phyloP scores from a whole-genome alignment of 83 land plant species.

The Picea mariana region DNA sequence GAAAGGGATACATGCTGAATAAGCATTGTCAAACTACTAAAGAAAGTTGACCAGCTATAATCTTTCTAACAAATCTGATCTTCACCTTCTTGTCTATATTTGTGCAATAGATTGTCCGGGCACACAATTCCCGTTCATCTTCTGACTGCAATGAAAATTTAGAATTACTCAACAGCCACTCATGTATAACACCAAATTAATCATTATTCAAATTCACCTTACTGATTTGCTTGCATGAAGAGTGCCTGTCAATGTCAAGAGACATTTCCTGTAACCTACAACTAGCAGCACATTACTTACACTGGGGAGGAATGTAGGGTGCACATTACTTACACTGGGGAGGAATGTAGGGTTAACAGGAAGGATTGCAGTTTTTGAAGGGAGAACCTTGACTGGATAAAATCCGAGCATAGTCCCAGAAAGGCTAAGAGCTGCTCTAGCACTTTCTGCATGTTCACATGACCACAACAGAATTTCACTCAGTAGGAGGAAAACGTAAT shows the following conservation, averaged over 20 bases:
- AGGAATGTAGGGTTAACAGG: constrained; percentile 82
- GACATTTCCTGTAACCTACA: background rate
- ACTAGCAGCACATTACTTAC: constrained; percentile 29
- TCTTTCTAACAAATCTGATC: background rate
- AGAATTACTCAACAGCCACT: background rate
- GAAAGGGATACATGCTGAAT: background rate
- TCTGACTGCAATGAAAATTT: constrained; percentile 42
- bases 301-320: constrained; percentile 75
- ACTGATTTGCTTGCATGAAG: background rate
- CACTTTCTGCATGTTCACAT: constrained; percentile 47
- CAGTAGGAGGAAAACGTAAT: background rate
- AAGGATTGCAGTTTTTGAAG: constrained; percentile 78
- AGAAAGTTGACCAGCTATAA: background rate
- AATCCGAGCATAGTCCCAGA: constrained; percentile 75
- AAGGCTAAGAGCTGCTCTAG: constrained; percentile 62
- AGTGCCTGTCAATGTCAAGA: background rate
- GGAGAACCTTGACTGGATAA: constrained; percentile 76
- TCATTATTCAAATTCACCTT: background rate
- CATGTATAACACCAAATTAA: background rate
- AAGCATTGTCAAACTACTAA: background rate
- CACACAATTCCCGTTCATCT: constrained; percentile 78
- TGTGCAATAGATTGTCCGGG: constrained; percentile 78
- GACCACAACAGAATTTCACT: background rate
- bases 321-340: constrained; percentile 50
- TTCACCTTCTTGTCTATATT: constrained; percentile 81